Conservation (phyloP, 176 grass and related monocot genomes). For the Lolium rigidum region DNA sequence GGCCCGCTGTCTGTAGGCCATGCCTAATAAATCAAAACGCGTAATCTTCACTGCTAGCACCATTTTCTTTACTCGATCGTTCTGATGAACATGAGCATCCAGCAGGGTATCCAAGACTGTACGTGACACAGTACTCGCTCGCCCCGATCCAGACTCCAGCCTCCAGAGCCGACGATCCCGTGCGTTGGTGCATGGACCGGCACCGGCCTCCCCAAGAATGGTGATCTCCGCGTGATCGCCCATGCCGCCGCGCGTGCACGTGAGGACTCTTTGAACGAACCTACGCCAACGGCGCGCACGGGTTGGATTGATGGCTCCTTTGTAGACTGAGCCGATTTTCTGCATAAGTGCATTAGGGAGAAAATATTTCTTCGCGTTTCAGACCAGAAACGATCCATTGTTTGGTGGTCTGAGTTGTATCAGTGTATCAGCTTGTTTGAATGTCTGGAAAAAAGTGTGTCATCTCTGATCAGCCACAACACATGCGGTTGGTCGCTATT, state of each 20-base stretch:
- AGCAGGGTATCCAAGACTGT: not conserved
- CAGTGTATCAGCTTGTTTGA: no score
- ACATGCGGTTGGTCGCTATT: no score
- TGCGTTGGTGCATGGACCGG: not conserved
- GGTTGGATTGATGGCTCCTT: not conserved
- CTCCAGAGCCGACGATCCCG: not conserved
- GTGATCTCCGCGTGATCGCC: not conserved
- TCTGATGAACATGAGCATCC: not conserved
- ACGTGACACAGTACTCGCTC: not conserved
- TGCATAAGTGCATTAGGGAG: no score
- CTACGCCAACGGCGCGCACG: not conserved
- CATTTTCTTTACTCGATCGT: not conserved
- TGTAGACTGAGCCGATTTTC: no score
- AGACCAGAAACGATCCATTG: no score
- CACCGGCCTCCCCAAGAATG: not conserved
- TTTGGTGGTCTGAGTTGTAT: no score
- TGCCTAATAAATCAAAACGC: no score
- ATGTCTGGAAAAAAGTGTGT: no score
- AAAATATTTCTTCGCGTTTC: no score
- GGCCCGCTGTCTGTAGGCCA: constrained; percentile 1
- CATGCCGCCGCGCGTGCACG: constrained; percentile 18
- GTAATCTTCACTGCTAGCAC: not conserved
- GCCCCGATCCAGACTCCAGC: not conserved
- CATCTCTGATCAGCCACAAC: no score
- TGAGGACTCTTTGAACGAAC: not conserved